Conservation (phyloP, 192 early-diverging fungal species). For the Haplosporangium gracile region DNA sequence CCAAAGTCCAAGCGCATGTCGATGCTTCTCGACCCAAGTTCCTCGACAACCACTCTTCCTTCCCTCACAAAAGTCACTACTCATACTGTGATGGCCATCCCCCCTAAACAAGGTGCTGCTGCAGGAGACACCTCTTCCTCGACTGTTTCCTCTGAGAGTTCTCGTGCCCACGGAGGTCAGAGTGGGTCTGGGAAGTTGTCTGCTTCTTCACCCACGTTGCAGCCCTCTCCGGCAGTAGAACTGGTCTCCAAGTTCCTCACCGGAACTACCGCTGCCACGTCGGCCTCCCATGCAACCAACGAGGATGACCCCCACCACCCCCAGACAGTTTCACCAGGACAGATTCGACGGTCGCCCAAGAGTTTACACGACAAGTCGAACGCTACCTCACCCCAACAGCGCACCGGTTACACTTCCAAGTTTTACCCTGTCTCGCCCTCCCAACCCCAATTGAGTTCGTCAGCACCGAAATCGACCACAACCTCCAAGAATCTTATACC, state of each 20-base stretch:
- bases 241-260: conserved; percentile 37
- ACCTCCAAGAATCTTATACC: conserved; percentile 37
- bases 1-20: conserved; percentile 48
- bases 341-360: conserved; percentile 1
- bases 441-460: conserved; percentile 36
- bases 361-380: conserved; percentile 25
- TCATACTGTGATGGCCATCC: conserved; percentile 46
- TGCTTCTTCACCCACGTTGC: conserved; percentile 23
- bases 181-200: background rate
- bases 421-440: conserved; percentile 45
- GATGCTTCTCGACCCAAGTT: conserved; percentile 33
- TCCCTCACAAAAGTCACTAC: conserved; percentile 42
- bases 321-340: conserved; percentile 13
- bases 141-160: background rate
- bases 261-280: background rate
- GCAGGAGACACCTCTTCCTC: conserved; percentile 15
- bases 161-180: conserved; percentile 18
- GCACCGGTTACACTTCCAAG: conserved; percentile 36
- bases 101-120: conserved; percentile 25
- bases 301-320: conserved; percentile 30
- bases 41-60: conserved; percentile 30
- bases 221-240: conserved; percentile 40
- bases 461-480: conserved; percentile 40
- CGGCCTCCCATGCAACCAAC: background rate
- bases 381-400: conserved; percentile 44